phyloP scores from a whole-genome alignment of 2,329 filamentous ascomycete species.

The Tolypocladium nubicola region DNA sequence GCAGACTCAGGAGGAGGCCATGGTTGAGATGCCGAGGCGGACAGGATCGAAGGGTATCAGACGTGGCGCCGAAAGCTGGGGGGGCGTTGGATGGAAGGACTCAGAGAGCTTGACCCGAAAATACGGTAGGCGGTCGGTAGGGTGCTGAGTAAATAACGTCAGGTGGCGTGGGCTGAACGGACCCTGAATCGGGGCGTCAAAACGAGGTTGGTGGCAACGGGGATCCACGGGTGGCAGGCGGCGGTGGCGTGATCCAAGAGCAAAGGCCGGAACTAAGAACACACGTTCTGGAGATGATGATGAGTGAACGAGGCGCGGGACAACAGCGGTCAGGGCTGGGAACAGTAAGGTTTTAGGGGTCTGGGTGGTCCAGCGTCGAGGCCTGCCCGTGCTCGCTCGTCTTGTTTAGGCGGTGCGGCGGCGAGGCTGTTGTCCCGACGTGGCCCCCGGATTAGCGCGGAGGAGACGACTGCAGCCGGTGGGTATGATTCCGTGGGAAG shows the following conservation, averaged over 20 bases:
- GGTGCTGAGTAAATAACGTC: slow-evolving; percentile 3
- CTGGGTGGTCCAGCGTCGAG: neutral
- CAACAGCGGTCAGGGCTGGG: neutral
- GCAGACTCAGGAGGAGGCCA: neutral
- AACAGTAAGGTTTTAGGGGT: neutral
- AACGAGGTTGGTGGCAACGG: slow-evolving; percentile 2
- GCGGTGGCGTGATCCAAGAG: neutral
- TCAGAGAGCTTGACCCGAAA: neutral
- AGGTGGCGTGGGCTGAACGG: slow-evolving; percentile 1
- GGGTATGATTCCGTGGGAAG: neutral
- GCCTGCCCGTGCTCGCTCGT: neutral
- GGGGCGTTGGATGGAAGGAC: neutral
- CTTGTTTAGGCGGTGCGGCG: neutral
- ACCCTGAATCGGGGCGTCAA: neutral
- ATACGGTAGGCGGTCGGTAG: neutral
- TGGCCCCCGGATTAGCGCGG: neutral
- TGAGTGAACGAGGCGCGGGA: neutral
- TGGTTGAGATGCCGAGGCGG: neutral
- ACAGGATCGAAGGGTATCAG: neutral
- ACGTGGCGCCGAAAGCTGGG: neutral
- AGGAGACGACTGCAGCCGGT: neutral
- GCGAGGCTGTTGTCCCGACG: neutral
- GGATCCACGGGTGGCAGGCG: slow-evolving; percentile 2
- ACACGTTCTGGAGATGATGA: no score
- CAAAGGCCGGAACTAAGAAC: neutral